These are phyloP conservation scores for Marsdenia floribunda DNA, from an alignment of 257 asterid genomes.

Conservation along the genomic window DNA sequence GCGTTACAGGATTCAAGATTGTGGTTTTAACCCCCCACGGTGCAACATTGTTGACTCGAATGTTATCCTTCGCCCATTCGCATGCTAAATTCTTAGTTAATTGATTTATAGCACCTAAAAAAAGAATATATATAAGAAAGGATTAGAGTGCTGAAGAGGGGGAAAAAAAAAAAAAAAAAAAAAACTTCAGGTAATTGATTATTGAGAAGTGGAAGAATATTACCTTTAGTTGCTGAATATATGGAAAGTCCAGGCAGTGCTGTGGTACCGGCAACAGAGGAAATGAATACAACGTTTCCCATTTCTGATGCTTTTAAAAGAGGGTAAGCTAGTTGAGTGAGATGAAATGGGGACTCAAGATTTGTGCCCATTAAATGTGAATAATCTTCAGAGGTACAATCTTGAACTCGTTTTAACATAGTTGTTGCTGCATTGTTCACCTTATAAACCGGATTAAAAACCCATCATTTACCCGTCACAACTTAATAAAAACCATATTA, in stretches of 20 bases:
- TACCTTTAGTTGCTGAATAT: slow-evolving; percentile 32
- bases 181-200: background rate
- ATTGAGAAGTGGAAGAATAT: background rate
- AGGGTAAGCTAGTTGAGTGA: slow-evolving; percentile 26
- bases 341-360: slow-evolving; percentile 29
- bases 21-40: slow-evolving; percentile 29
- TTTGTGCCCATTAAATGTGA: slow-evolving; percentile 19
- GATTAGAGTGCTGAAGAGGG: background rate
- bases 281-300: slow-evolving; percentile 28
- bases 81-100: slow-evolving; percentile 30
- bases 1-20: slow-evolving; percentile 5
- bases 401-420: slow-evolving; percentile 14
- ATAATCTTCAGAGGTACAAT: slow-evolving; percentile 20
- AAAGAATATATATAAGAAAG: background rate
- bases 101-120: slow-evolving; percentile 32
- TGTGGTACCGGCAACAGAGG: slow-evolving; percentile 23
- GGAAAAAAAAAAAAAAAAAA: background rate
- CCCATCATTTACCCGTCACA: background rate
- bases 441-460: background rate
- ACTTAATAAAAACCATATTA: no score
- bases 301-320: slow-evolving; percentile 25
- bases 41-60: slow-evolving; percentile 31
- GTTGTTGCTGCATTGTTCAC: slow-evolving; percentile 29
- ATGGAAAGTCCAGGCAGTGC: slow-evolving; percentile 22
- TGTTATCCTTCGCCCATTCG: slow-evolving; percentile 31